Percentiles rank a stretch among this genome's conserved stretches.
Evolutionary conservation across 176 grass and related monocot genomes (phyloP).

Genomic region (Avena insularis): DNA sequence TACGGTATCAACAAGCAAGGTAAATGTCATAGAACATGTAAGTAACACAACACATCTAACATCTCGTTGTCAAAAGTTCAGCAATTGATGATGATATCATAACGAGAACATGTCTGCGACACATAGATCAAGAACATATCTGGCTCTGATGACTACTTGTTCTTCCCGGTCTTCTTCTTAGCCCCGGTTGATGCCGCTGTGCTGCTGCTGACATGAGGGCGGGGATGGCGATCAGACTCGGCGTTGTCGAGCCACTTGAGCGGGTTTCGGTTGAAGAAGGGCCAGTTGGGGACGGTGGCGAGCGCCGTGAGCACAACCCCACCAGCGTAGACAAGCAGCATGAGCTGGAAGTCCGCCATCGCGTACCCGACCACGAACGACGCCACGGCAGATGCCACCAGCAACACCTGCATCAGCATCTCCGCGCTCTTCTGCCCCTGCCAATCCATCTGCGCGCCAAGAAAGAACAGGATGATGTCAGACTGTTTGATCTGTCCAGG

Average conservation of each 20-base stretch:
- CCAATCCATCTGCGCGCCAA: conserved; percentile 76
- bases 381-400: conserved; percentile 63
- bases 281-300: conserved; percentile 85
- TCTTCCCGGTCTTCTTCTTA: conserved; percentile 89
- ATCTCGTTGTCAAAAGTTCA: conserved; percentile 33
- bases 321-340: conserved; percentile 83
- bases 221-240: conserved; percentile 78
- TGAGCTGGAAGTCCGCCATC: conserved; percentile 72
- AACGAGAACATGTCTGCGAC: conserved; percentile 9
- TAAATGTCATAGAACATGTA: neutral
- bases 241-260: conserved; percentile 85
- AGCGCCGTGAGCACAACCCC: conserved; percentile 86
- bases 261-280: conserved; percentile 76
- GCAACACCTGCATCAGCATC: conserved; percentile 91
- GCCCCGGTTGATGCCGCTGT: neutral
- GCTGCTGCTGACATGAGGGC: conserved; percentile 63
- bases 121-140: conserved; percentile 9
- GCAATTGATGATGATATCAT: neutral
- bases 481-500: neutral
- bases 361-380: conserved; percentile 68
- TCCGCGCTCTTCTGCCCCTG: conserved; percentile 93
- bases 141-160: conserved; percentile 49
- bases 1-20: neutral
- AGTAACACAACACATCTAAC: conserved; percentile 10
- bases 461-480: conserved; percentile 2